Base-by-base conservation (phyloP, 2,329 filamentous ascomycete species). In the Alternaria solani region DNA sequence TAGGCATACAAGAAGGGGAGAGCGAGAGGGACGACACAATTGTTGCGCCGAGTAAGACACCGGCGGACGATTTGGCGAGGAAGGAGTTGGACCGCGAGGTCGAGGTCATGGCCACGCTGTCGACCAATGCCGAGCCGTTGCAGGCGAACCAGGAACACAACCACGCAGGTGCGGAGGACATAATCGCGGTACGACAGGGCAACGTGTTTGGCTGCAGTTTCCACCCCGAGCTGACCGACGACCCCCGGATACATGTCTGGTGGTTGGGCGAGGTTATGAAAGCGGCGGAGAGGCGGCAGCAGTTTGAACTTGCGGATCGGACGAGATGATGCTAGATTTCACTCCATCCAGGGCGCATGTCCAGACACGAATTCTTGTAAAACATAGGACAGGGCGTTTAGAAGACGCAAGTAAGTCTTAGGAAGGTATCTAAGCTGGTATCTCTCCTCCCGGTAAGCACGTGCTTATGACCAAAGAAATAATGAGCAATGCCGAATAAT, bases 121-220 rank as follows among this genome's bases (percentile, higher is more conserved):
- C 87, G 83, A 41, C 78, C 82, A 56, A 83, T 83, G 47, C 81
- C 80, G 39, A 81, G 80, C 44, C 69, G 5, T 28, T 86, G 46
- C 81, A 82, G 41, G 80, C 83, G 28, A 80, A 81, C 60, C 78
- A 79, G 23, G 80, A 81, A 43, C 81, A 82, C 9, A 78, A 81
- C n/a, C 77, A 82, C 26, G 77, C 81, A 6, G 77, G 79, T 16
- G 79, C 79, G 18, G 83, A 85, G 43, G 85, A 96, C 67, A 94
- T 98, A 52, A 89, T 98, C 51, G 94, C 94, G 0, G 92, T 98
- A 34, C 86, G 87, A 65, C 94, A 98, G 80, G 92, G 91, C 0
- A 97, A 97, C 78, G 90, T 97, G 0, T 91, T 98, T 70, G 95
- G 93, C 4, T 97, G 91, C 3, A 97, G 94, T 73, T 99, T 98